Conservation (phyloP, 768 basidiomycete species). For the Tulasnella calospora region DNA sequence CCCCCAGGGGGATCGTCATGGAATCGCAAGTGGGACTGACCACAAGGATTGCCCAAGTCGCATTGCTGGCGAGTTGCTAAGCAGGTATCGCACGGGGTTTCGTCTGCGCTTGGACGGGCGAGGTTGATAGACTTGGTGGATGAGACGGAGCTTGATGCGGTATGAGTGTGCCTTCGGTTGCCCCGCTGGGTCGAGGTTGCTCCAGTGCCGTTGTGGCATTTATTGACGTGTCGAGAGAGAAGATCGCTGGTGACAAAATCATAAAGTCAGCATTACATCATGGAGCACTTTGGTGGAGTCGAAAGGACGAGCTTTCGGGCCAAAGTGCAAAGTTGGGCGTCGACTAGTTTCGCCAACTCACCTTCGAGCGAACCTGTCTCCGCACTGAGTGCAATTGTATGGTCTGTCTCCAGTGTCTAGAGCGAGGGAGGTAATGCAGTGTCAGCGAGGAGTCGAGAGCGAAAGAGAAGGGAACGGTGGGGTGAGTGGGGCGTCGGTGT, state of each 20-base stretch:
- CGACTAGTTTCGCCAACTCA: conserved; percentile 33
- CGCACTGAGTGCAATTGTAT: conserved; percentile 82
- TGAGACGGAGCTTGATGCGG: conserved; percentile 58
- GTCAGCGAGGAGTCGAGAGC: not conserved
- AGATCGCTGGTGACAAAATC: conserved; percentile 55
- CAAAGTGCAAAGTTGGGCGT: not conserved
- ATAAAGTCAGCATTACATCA: conserved; percentile 16
- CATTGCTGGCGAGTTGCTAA: conserved; percentile 55
- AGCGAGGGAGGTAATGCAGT: conserved; percentile 4
- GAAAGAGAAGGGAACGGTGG: conserved; percentile 23
- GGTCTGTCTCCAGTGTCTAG: conserved; percentile 84
- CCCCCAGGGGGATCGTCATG: not conserved
- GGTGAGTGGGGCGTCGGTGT: conserved; percentile 19
- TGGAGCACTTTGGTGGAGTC: not conserved
- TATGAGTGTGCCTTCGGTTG: not conserved
- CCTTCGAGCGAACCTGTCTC: conserved; percentile 87
- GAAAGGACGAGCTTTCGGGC: not conserved
- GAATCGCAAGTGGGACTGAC: conserved; percentile 18
- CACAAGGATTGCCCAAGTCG: conserved; percentile 28
- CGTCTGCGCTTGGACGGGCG: conserved; percentile 51
- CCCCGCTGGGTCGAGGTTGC: conserved; percentile 18
- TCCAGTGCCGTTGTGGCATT: conserved; percentile 67
- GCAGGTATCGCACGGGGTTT: conserved; percentile 63
- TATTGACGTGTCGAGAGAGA: conserved; percentile 79
- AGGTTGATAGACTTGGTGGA: conserved; percentile 35